Evolutionary conservation across 768 basidiomycete genomes (phyloP), one percentile per base, ranked within the genome.

Genomic region (Termitomyces sp.): DNA sequence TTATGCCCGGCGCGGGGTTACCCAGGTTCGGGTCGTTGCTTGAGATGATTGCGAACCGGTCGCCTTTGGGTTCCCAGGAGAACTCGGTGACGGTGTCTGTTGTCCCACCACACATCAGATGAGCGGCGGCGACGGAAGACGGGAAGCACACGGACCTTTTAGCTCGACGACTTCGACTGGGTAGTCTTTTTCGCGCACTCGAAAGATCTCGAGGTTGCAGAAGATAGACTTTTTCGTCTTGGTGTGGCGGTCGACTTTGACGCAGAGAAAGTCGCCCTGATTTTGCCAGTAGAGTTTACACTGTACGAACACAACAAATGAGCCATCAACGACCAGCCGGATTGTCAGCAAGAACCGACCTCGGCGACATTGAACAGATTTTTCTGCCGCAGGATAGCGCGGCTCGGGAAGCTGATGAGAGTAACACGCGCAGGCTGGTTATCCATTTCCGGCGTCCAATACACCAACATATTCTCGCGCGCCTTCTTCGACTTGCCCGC

Each of bases 271-370:
- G 72, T 98, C 94, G 36, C 96, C 97, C 69, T 94, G 91, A 67
- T 94, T 96, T 77, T 99, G 97, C 94, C 94, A 99, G 73, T 90
- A 88, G 44, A 99, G 82, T 75, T 97, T 97, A 72, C 96, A 98
- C 95, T 98, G 66, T 10, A 65, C n/a, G n/a, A n/a, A n/a, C n/a
- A n/a, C 44, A 64, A 44, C 2, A 1, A 22, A 41, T 33, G 57
- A 26, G 26, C 37, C 33, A 37, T 58, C 44, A 54, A 60, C 39
- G 60, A 44, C 53, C 48, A 6, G 26, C 4, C 16, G 16, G 16
- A 37, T 15, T 1, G 4, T 13, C 5, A 24, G 62, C 20, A 39
- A 20, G 44, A 28, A 79, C 84, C 64, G 66, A 94, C 96, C 81
- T 98, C 96, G 2, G 93, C 87, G 55, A 99, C 97, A 68, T 96